Conservation (phyloP, 495 filamentous ascomycete species). For the Penicillium taxi region DNA sequence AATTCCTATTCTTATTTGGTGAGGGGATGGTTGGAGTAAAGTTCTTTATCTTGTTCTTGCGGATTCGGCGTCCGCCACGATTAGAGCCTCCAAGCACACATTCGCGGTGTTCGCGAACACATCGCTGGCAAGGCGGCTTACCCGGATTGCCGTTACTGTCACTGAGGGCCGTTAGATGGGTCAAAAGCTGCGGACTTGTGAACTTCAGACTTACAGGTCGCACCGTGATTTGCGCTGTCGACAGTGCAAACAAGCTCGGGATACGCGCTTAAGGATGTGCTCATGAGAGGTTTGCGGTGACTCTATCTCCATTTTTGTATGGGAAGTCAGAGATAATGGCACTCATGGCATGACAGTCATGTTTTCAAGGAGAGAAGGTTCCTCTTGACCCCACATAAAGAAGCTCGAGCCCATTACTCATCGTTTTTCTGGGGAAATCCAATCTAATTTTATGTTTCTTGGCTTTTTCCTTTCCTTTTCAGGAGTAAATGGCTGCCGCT, state of each 20-base stretch:
- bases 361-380: slow-evolving; percentile 7
- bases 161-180: slow-evolving; percentile 23
- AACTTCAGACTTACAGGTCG: slow-evolving; percentile 45
- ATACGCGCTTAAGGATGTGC: slow-evolving; percentile 47
- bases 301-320: slow-evolving; percentile 8
- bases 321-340: neutral
- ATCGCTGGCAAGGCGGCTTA: slow-evolving; percentile 50
- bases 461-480: no score
- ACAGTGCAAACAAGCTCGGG: slow-evolving; percentile 55
- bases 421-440: slow-evolving; percentile 3
- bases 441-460: no score
- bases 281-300: slow-evolving; percentile 14
- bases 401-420: slow-evolving; percentile 14
- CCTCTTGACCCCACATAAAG: slow-evolving; percentile 8
- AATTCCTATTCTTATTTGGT: slow-evolving; percentile 22
- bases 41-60: slow-evolving; percentile 42
- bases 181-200: slow-evolving; percentile 13
- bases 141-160: slow-evolving; percentile 41
- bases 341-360: slow-evolving; percentile 5
- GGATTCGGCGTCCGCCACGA: slow-evolving; percentile 53
- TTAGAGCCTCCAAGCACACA: slow-evolving; percentile 56
- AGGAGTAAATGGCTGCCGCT: no score
- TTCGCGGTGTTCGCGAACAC: slow-evolving; percentile 49
- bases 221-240: slow-evolving; percentile 56
- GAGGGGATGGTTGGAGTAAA: slow-evolving; percentile 24